Evolutionary conservation across 495 filamentous ascomycete genomes (phyloP).

Genomic region (Annulohypoxylon nitens): DNA sequence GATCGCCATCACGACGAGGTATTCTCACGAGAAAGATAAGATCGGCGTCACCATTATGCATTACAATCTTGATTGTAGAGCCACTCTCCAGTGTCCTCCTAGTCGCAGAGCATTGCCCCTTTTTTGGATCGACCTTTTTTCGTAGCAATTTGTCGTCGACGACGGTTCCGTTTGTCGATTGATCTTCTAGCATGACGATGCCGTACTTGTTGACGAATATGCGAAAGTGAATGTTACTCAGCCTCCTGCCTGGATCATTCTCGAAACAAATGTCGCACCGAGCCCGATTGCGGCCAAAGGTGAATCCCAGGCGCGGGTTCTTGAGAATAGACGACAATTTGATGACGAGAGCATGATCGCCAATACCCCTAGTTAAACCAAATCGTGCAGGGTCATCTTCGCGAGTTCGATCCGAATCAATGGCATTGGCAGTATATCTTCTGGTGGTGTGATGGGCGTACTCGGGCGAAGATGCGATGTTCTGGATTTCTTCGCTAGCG

Average conservation of each 20-base stretch:
- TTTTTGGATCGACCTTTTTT: slow-evolving; percentile 54
- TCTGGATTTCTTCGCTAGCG: slow-evolving; percentile 75
- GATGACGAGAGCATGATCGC: slow-evolving; percentile 79
- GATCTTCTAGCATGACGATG: slow-evolving; percentile 90
- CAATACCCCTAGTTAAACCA: slow-evolving; percentile 61
- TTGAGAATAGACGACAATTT: slow-evolving; percentile 79
- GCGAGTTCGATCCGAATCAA: slow-evolving; percentile 60
- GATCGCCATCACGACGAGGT: slow-evolving; percentile 72
- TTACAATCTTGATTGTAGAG: slow-evolving; percentile 77
- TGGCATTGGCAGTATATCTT: slow-evolving; percentile 58
- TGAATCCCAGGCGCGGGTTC: slow-evolving; percentile 75
- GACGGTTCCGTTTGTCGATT: slow-evolving; percentile 91
- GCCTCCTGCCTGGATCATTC: slow-evolving; percentile 67
- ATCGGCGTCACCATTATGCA: slow-evolving; percentile 60
- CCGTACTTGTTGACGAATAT: slow-evolving; percentile 85
- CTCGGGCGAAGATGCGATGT: slow-evolving; percentile 59
- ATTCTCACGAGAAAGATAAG: slow-evolving; percentile 89
- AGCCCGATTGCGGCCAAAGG: slow-evolving; percentile 81
- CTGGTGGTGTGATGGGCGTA: slow-evolving; percentile 55
- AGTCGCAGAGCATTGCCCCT: slow-evolving; percentile 39
- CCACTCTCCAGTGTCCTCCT: slow-evolving; percentile 77
- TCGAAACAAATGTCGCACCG: slow-evolving; percentile 80
- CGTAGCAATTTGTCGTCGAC: slow-evolving; percentile 76
- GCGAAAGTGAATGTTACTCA: slow-evolving; percentile 93
- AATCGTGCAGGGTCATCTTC: slow-evolving; percentile 60